phyloP scores from a whole-genome alignment of 495 filamentous ascomycete genomes.

The Hyaloscypha finlandica region DNA sequence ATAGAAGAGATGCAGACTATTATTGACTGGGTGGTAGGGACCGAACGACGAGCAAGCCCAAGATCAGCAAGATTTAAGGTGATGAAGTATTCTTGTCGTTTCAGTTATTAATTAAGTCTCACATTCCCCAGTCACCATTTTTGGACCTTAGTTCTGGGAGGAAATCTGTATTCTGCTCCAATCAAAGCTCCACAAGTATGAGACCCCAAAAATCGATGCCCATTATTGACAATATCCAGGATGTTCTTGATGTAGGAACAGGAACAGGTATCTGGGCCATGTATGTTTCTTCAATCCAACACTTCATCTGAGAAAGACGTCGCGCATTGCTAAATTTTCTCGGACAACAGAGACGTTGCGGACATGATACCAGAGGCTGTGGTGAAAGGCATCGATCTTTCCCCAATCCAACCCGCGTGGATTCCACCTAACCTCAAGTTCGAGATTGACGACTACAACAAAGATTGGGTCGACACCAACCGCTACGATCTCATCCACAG shows the following conservation, averaged over 20 bases:
- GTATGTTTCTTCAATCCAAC: conserved; percentile 5
- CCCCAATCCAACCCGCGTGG: conserved; percentile 50
- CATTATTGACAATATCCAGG: background rate
- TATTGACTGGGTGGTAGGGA: background rate
- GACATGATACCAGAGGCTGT: conserved; percentile 51
- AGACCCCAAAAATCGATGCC: conserved; percentile 26
- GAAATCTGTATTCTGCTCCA: conserved; percentile 36
- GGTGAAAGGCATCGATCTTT: conserved; percentile 56
- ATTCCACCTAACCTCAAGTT: conserved; percentile 54
- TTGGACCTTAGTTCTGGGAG: conserved; percentile 36
- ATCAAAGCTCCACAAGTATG: conserved; percentile 1
- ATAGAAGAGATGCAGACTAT: background rate
- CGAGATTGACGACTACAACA: conserved; percentile 55
- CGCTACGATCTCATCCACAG: conserved; percentile 56
- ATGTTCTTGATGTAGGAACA: conserved; percentile 15
- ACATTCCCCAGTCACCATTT: conserved; percentile 33
- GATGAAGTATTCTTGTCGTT: background rate
- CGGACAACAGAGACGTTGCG: conserved; percentile 51
- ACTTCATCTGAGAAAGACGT: conserved; percentile 46
- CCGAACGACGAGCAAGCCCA: conserved; percentile 15
- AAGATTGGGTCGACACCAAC: conserved; percentile 49
- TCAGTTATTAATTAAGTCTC: background rate
- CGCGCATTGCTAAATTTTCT: conserved; percentile 51
- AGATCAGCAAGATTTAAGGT: conserved; percentile 22
- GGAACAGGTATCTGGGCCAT: conserved; percentile 69